phyloP scores from a whole-genome alignment of 1,139 yeast genomes.

The Martiniozyma asiatica region DNA sequence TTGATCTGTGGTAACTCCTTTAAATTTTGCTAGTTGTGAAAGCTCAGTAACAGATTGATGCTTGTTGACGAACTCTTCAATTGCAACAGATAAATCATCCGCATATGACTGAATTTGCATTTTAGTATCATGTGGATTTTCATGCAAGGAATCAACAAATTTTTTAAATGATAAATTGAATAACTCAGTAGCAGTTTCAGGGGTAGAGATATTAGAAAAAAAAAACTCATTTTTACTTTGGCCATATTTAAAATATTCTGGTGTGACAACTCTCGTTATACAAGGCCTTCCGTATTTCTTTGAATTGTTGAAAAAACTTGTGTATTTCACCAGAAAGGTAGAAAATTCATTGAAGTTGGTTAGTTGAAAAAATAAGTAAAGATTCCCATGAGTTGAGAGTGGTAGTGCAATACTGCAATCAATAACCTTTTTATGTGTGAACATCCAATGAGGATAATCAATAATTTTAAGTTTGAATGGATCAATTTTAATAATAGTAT shows the following conservation, averaged over 20 bases:
- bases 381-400: conserved; percentile 6
- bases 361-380: conserved; percentile 10
- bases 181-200: neutral
- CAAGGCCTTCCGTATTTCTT: conserved; percentile 3
- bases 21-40: too few relatives aligned
- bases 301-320: conserved; percentile 1
- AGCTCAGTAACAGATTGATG: too few relatives aligned
- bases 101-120: conserved; percentile 12
- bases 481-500: conserved; percentile 34
- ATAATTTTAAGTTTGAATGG: conserved; percentile 27
- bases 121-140: conserved; percentile 1
- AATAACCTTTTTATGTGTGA: conserved; percentile 12
- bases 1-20: too few relatives aligned
- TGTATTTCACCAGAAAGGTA: conserved; percentile 3
- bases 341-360: conserved; percentile 11
- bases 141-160: conserved; percentile 5
- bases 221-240: conserved; percentile 1
- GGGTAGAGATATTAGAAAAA: conserved; percentile 2
- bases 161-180: neutral
- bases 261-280: neutral
- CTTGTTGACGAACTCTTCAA: too few relatives aligned
- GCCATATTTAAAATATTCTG: conserved; percentile 2
- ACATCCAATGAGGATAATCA: conserved; percentile 29
- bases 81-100: too few relatives aligned
- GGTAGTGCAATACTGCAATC: conserved; percentile 7